A percentile compares a stretch with the other conserved stretches of the same genome.
Evolutionary conservation across 345 rosid genomes (phyloP).

Genomic region (Melaleuca alternifolia): DNA sequence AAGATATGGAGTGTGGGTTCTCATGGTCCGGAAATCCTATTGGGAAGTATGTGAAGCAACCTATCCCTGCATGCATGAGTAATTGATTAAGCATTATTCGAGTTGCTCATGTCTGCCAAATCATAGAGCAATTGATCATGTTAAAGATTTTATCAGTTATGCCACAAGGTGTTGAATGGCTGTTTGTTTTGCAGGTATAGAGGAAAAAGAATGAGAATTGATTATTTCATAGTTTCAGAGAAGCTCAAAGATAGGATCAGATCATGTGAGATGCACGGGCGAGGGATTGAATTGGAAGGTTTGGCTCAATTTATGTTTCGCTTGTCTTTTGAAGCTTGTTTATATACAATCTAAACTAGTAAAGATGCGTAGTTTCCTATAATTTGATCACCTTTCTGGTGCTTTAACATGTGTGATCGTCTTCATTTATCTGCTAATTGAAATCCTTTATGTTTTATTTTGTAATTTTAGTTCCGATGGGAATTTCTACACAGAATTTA

Average conservation of each 20-base stretch:
- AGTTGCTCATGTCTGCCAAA: not conserved
- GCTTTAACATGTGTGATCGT: not conserved
- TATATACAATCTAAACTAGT: not conserved
- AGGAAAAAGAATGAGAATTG: conserved; percentile 90
- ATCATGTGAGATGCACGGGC: conserved; percentile 72
- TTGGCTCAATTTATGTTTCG: not conserved
- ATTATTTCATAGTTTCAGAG: conserved; percentile 75
- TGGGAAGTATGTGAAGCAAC: conserved; percentile 57
- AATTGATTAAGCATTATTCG: not conserved
- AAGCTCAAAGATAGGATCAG: conserved; percentile 50
- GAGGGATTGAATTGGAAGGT: conserved; percentile 83
- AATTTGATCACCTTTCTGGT: not conserved
- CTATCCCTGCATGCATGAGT: not conserved
- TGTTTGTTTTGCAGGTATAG: conserved; percentile 46
- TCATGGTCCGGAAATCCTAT: conserved; percentile 92
- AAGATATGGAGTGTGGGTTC: conserved; percentile 85
- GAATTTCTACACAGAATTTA: not conserved
- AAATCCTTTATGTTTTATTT: not conserved
- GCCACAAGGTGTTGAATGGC: not conserved
- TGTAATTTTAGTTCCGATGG: not conserved
- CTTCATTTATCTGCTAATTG: not conserved
- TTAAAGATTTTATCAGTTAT: not conserved
- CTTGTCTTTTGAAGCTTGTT: not conserved
- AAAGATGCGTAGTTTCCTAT: not conserved
- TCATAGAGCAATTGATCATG: not conserved